Conservation (phyloP, 139 green algal species). For the Marvania coccoides region DNA sequence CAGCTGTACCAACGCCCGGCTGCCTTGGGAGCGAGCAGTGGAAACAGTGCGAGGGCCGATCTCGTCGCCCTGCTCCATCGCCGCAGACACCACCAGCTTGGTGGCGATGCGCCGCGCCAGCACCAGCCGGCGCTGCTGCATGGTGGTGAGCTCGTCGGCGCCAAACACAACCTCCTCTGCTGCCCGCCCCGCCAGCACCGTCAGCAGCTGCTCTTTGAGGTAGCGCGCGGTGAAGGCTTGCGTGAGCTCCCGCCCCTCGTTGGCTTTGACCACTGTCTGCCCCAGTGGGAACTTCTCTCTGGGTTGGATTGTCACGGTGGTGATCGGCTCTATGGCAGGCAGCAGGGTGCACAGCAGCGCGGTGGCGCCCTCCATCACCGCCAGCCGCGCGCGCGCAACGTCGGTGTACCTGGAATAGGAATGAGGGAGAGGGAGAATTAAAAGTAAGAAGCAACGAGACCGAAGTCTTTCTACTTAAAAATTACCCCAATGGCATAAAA, state of each 20-base stretch:
- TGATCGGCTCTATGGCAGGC: conserved; percentile 79
- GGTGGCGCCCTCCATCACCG: conserved; percentile 68
- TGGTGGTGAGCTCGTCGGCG: conserved; percentile 49
- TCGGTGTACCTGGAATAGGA: conserved; percentile 15
- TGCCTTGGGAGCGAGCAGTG: background rate
- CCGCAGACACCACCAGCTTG: conserved; percentile 47
- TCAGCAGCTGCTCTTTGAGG: conserved; percentile 68
- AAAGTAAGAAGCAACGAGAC: no score
- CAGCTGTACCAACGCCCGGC: conserved; percentile 7
- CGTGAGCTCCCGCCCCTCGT: conserved; percentile 48
- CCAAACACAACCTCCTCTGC: conserved; percentile 58
- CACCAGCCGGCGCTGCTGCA: conserved; percentile 47
- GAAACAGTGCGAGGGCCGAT: conserved; percentile 23
- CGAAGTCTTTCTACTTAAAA: no score
- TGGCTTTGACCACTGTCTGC: conserved; percentile 68
- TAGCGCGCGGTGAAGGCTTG: conserved; percentile 62
- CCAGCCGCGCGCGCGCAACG: conserved; percentile 26
- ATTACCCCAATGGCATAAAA: no score
- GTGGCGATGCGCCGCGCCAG: conserved; percentile 47
- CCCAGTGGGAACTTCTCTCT: conserved; percentile 64
- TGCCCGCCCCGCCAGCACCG: conserved; percentile 58
- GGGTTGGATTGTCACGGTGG: conserved; percentile 65
- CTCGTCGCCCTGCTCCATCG: conserved; percentile 22
- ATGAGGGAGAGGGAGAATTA: no score
- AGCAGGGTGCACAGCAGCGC: conserved; percentile 64